Percentiles rank a stretch among this genome's conserved stretches.
These are phyloP conservation scores for Cryptococcus depauperatus DNA, from an alignment of 1,284 basidiomycete species.

Conservation along the genomic window DNA sequence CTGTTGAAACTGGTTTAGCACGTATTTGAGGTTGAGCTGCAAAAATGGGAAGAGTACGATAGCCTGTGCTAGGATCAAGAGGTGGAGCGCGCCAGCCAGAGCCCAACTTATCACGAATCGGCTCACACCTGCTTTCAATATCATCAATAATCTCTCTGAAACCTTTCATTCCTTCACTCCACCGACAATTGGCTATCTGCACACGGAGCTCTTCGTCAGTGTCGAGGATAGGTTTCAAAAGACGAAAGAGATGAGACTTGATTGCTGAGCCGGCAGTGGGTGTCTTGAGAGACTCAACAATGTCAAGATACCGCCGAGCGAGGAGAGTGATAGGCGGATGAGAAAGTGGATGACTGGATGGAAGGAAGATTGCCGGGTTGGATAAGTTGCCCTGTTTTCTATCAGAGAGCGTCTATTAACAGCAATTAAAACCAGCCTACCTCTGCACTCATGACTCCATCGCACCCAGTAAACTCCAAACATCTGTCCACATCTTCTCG, in stretches of 20 bases:
- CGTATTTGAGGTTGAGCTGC: conserved; percentile 78
- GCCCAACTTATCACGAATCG: conserved; percentile 19
- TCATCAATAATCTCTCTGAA: conserved; percentile 56
- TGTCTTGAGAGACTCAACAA: conserved; percentile 66
- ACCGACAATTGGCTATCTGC: conserved; percentile 41
- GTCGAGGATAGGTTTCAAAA: conserved; percentile 70
- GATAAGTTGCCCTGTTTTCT: conserved; percentile 65
- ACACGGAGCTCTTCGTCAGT: conserved; percentile 63
- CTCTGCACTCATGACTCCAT: conserved; percentile 93
- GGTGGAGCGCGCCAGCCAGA: conserved; percentile 38
- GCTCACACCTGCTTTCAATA: conserved; percentile 58
- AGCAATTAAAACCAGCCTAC: conserved; percentile 17
- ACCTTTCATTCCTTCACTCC: conserved; percentile 29
- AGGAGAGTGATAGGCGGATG: conserved; percentile 60
- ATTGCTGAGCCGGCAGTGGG: conserved; percentile 66
- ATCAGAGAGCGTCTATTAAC: neutral
- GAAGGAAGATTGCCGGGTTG: conserved; percentile 74
- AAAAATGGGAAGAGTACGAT: conserved; percentile 66
- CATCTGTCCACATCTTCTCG: conserved; percentile 71
- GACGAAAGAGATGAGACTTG: conserved; percentile 88
- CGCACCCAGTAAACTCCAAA: conserved; percentile 70
- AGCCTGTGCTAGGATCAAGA: conserved; percentile 33
- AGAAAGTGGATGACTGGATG: conserved; percentile 44
- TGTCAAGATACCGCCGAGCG: conserved; percentile 77
- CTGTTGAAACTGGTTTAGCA: conserved; percentile 41